phyloP scores from a whole-genome alignment of 2,329 filamentous ascomycete species.

The Trichoderma sp. region DNA sequence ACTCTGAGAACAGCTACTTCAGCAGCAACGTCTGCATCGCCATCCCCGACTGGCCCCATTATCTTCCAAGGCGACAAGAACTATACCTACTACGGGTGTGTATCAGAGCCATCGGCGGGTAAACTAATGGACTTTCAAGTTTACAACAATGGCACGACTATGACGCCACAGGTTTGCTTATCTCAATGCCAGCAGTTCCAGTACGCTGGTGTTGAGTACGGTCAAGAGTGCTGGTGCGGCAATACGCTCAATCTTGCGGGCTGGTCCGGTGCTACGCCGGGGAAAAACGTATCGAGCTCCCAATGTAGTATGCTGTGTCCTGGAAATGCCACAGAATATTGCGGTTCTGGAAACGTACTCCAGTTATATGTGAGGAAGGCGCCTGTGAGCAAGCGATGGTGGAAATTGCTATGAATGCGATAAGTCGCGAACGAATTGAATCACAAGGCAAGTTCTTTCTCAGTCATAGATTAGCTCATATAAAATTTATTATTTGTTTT shows the following conservation, averaged over 20 bases:
- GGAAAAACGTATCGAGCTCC: slow-evolving; percentile 38
- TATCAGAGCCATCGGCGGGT: slow-evolving; percentile 41
- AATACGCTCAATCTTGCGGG: slow-evolving; percentile 39
- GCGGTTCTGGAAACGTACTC: slow-evolving; percentile 39
- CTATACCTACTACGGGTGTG: slow-evolving; percentile 45
- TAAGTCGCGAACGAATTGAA: not conserved
- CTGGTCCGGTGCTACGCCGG: slow-evolving; percentile 32
- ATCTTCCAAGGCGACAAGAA: slow-evolving; percentile 43
- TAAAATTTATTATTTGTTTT: not conserved
- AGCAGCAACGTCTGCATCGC: slow-evolving; percentile 30
- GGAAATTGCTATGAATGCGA: not conserved
- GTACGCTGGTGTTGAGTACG: slow-evolving; percentile 46
- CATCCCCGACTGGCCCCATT: slow-evolving; percentile 36
- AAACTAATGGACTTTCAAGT: slow-evolving; percentile 40
- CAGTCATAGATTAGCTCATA: too few relatives aligned
- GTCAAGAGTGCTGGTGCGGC: slow-evolving; percentile 46
- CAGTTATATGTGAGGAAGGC: slow-evolving; percentile 38
- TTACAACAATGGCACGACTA: slow-evolving; percentile 38
- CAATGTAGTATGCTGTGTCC: slow-evolving; percentile 44
- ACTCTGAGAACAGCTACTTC: slow-evolving; percentile 9
- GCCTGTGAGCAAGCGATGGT: not conserved
- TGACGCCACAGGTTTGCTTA: slow-evolving; percentile 43
- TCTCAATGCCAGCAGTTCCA: slow-evolving; percentile 41
- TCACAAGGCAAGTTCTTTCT: not conserved
- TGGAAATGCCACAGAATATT: slow-evolving; percentile 40